Base-by-base conservation (phyloP, 495 filamentous ascomycete genomes). In the Penicillium turbatum region DNA sequence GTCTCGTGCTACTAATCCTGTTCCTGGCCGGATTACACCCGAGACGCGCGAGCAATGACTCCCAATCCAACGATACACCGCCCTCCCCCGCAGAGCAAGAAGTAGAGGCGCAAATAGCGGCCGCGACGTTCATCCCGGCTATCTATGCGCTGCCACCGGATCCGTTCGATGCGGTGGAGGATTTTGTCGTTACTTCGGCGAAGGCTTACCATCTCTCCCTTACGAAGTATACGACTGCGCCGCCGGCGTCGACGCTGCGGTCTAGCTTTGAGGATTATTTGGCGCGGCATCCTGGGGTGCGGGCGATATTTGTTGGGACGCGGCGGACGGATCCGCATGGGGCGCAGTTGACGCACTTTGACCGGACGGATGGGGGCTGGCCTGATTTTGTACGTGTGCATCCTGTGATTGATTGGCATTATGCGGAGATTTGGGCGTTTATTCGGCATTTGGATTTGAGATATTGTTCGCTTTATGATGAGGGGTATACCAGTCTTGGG, bases 381-480 rank as follows among this genome's bases (percentile, higher is more conserved):
- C 95, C 93, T 21, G 71, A 78, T 50, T 96, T 98, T 62, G 91
- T 97, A 84, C 79, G 93, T 40, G 76, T 96, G 36, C 90, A 97
- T 73, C 93, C 93, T 0, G 87, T 98, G 8, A 89, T 98, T 63
- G 93, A 97, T 64, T 97, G 93, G 95, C 88, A 92, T 67, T 98
- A 96, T 72, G 83, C 82, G 13, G 92, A 97, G 69, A 91, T 98
- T 52, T 96, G 93, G 95, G 80, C 85, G 5, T 97, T 97, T 60
- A 88, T 96, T 55, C 82, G 89, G 12, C 82, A 87, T 55, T 69
- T 97, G 24, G 75, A 80, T 2, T 79, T 97, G 16, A 79, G 81
- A 13, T 98, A 92, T 59, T 98, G 93, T 65, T 69, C 75, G 12
- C 78, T 98, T 6, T 98, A 98, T 66, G 87, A 96, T 62, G 75